Conservation (phyloP, 169 alveolate species). For the Plasmodium inui region DNA sequence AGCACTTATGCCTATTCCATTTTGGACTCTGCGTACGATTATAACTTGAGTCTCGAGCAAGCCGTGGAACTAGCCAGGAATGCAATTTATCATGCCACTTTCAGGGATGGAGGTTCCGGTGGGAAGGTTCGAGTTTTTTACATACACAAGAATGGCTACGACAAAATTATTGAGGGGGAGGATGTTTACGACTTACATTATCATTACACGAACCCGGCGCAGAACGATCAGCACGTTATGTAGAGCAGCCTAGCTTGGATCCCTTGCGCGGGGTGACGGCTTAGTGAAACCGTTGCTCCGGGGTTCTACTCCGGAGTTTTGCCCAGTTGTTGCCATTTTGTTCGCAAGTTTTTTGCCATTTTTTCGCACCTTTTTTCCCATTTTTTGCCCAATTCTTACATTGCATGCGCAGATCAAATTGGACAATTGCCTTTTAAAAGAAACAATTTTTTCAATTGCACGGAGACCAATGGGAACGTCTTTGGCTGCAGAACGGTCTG, state of each 20-base stretch:
- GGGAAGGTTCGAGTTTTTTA: conserved; percentile 98
- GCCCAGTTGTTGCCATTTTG: not conserved
- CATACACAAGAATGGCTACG: conserved; percentile 95
- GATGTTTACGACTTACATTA: conserved; percentile 93
- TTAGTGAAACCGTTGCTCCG: not conserved
- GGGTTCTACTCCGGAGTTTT: not conserved
- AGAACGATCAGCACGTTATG: conserved; percentile 73
- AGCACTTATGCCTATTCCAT: conserved; percentile 99
- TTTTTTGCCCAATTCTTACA: not conserved
- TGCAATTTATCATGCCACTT: conserved; percentile 99
- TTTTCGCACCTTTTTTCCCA: not conserved
- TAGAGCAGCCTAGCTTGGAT: not conserved
- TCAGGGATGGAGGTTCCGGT: conserved; percentile 99
- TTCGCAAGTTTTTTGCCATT: not conserved
- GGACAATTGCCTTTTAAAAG: not conserved
- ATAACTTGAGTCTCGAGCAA: conserved; percentile 94
- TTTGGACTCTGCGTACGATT: conserved; percentile 94
- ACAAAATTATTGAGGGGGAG: conserved; percentile 91
- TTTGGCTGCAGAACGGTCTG: not conserved
- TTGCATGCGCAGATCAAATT: conserved; percentile 1
- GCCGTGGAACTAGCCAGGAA: conserved; percentile 98
- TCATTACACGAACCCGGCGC: conserved; percentile 84
- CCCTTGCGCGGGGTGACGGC: not conserved
- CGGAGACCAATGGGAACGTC: not conserved
- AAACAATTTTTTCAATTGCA: not conserved